phyloP scores from a whole-genome alignment of 768 basidiomycete genomes.

The Austroboletus eburneus region DNA sequence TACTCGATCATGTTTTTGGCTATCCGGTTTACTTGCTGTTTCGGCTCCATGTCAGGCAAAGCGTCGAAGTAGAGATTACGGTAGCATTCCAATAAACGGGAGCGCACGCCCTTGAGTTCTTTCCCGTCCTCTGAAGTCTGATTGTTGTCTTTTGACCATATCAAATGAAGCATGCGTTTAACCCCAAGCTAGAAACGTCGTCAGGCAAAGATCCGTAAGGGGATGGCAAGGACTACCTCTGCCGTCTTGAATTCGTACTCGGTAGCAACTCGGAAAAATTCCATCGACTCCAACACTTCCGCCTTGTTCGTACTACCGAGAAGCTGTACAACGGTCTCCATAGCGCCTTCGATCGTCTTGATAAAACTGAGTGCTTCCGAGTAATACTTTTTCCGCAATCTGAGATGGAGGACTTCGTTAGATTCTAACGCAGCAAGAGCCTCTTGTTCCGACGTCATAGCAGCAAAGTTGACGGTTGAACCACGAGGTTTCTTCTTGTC shows the following conservation, averaged over 20 bases:
- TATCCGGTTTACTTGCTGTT: conserved; percentile 87
- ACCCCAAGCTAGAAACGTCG: conserved; percentile 61
- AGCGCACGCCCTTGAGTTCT: conserved; percentile 85
- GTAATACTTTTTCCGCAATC: conserved; percentile 81
- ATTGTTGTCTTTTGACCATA: conserved; percentile 94
- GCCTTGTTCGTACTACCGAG: conserved; percentile 84
- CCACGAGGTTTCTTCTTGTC: conserved; percentile 53
- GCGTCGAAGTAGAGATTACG: conserved; percentile 85
- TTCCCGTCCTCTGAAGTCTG: conserved; percentile 70
- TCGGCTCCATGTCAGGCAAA: conserved; percentile 65
- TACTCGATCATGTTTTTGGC: conserved; percentile 98
- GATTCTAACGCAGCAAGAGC: conserved; percentile 66
- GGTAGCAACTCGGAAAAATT: conserved; percentile 81
- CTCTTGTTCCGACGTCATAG: conserved; percentile 66
- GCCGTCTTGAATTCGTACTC: conserved; percentile 80
- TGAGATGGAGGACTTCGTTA: conserved; percentile 59
- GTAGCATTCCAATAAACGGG: conserved; percentile 86
- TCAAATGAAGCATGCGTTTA: conserved; percentile 93
- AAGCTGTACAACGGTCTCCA: conserved; percentile 69
- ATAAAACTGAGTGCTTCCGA: conserved; percentile 85
- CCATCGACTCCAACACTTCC: conserved; percentile 80
- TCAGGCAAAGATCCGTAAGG: conserved; percentile 1
- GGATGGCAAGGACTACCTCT: conserved; percentile 43
- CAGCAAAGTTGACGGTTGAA: conserved; percentile 67
- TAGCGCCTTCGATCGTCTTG: conserved; percentile 57